These are phyloP conservation scores for Teunomyces stri DNA, from an alignment of 805 yeast genomes.

Conservation along the genomic window DNA sequence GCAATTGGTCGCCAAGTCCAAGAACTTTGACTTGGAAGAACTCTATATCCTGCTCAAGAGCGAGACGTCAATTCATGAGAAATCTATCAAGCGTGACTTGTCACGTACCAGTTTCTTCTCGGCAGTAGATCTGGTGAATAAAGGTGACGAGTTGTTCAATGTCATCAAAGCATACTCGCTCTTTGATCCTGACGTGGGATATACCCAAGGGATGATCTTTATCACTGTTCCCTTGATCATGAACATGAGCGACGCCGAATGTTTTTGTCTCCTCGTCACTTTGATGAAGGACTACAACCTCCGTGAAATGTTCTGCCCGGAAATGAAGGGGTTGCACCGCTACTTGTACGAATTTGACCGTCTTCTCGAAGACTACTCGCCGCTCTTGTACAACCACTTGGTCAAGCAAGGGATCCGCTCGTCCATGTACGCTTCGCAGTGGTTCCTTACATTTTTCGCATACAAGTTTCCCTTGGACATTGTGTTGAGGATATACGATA, in stretches of 20 bases:
- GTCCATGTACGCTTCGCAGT: constrained; percentile 96
- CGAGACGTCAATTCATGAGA: constrained; percentile 61
- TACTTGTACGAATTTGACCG: constrained; percentile 89
- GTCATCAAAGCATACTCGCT: constrained; percentile 82
- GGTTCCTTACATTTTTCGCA: constrained; percentile 94
- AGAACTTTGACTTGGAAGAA: constrained; percentile 61
- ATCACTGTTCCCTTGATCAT: constrained; percentile 80
- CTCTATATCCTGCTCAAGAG: constrained; percentile 51
- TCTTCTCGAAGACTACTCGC: constrained; percentile 71
- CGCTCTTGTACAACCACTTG: constrained; percentile 71
- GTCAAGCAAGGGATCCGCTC: constrained; percentile 83
- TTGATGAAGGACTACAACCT: constrained; percentile 85
- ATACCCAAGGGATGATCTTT: constrained; percentile 98
- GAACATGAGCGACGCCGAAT: constrained; percentile 79
- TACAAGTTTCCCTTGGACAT: constrained; percentile 90
- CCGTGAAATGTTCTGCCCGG: constrained; percentile 74
- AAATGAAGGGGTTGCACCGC: constrained; percentile 90
- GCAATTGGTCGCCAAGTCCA: constrained; percentile 84
- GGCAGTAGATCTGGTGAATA: constrained; percentile 49
- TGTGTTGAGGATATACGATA: constrained; percentile 83
- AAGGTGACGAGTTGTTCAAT: constrained; percentile 62
- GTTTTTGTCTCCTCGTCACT: constrained; percentile 75
- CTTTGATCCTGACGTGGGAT: constrained; percentile 91
- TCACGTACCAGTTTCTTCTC: constrained; percentile 82
- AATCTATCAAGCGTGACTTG: constrained; percentile 76